A percentile compares a stretch with the other conserved stretches of the same genome.
Evolutionary conservation across 768 basidiomycete species (phyloP).

Genomic region (Chalciporus sphaerocephalus): DNA sequence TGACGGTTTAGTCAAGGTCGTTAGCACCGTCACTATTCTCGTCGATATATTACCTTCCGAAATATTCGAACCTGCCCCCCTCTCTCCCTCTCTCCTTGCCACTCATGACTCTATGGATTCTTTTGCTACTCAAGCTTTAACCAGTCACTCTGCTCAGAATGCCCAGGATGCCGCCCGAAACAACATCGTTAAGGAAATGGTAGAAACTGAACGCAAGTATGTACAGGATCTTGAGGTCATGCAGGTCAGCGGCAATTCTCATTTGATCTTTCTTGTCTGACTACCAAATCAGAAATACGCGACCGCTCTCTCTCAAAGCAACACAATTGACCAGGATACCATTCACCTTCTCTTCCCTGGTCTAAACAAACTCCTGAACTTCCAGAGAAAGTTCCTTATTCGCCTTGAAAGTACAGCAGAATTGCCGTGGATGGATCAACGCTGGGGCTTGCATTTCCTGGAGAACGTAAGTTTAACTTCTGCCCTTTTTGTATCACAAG

Average conservation of each 20-base stretch:
- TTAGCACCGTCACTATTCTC: slow-evolving; percentile 82
- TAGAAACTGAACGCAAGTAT: slow-evolving; percentile 94
- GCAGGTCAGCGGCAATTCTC: slow-evolving; percentile 56
- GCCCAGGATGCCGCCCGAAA: slow-evolving; percentile 65
- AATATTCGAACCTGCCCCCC: slow-evolving; percentile 59
- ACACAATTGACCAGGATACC: slow-evolving; percentile 89
- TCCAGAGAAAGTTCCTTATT: slow-evolving; percentile 92
- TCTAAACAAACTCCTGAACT: slow-evolving; percentile 91
- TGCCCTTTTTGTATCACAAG: slow-evolving; percentile 10
- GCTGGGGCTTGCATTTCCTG: slow-evolving; percentile 83
- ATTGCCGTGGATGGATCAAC: slow-evolving; percentile 75
- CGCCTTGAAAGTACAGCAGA: slow-evolving; percentile 83
- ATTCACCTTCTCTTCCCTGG: slow-evolving; percentile 95
- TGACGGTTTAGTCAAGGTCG: slow-evolving; percentile 92
- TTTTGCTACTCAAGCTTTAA: slow-evolving; percentile 41
- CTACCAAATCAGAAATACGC: slow-evolving; percentile 71
- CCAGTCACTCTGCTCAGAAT: slow-evolving; percentile 41
- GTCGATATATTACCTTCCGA: slow-evolving; percentile 71
- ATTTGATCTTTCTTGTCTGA: slow-evolving; percentile 10
- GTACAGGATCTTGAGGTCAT: slow-evolving; percentile 95
- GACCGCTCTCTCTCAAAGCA: slow-evolving; percentile 72
- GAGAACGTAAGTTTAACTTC: slow-evolving; percentile 58
- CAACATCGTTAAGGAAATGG: slow-evolving; percentile 81
- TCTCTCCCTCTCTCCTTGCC: slow-evolving; percentile 52
- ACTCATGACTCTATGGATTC: slow-evolving; percentile 62